These are phyloP conservation scores for Drechslerella dactyloides DNA, from an alignment of 2,329 filamentous ascomycete genomes.

Conservation along the genomic window DNA sequence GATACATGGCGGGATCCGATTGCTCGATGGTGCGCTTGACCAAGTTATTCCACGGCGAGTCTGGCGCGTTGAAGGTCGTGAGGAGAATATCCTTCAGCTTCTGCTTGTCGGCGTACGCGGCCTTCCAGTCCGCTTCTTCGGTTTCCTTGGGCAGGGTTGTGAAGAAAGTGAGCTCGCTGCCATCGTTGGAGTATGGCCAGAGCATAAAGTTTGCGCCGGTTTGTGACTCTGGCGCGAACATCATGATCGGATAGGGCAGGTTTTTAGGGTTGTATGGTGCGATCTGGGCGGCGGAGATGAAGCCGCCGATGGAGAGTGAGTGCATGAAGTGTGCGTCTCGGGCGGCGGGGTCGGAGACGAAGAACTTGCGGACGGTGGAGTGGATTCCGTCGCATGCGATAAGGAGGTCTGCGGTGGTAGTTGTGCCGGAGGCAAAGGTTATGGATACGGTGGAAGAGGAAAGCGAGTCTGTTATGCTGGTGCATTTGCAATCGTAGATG, in stretches of 20 bases:
- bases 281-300: constrained; percentile 28
- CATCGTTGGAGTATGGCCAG: constrained; percentile 34
- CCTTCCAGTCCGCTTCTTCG: constrained; percentile 33
- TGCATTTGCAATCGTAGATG: constrained; percentile 51
- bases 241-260: constrained; percentile 28
- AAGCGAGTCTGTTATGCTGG: constrained; percentile 20
- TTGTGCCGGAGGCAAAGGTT: constrained; percentile 54
- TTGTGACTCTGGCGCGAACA: constrained; percentile 35
- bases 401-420: constrained; percentile 54
- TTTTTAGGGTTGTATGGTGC: constrained; percentile 23
- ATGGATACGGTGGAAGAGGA: constrained; percentile 50
- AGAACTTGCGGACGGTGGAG: constrained; percentile 54
- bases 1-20: constrained; percentile 16
- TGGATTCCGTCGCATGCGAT: constrained; percentile 57
- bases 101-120: constrained; percentile 7
- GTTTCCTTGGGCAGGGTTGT: constrained; percentile 26
- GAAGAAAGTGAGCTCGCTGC: constrained; percentile 35
- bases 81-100: constrained; percentile 18
- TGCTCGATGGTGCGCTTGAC: constrained; percentile 38
- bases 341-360: constrained; percentile 30
- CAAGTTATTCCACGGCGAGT: constrained; percentile 34
- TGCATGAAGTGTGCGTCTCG: constrained; percentile 27
- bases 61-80: constrained; percentile 9
- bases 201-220: constrained; percentile 36
- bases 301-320: constrained; percentile 36